phyloP scores from a whole-genome alignment of 345 rosid genomes.

The Lepidium africanum region DNA sequence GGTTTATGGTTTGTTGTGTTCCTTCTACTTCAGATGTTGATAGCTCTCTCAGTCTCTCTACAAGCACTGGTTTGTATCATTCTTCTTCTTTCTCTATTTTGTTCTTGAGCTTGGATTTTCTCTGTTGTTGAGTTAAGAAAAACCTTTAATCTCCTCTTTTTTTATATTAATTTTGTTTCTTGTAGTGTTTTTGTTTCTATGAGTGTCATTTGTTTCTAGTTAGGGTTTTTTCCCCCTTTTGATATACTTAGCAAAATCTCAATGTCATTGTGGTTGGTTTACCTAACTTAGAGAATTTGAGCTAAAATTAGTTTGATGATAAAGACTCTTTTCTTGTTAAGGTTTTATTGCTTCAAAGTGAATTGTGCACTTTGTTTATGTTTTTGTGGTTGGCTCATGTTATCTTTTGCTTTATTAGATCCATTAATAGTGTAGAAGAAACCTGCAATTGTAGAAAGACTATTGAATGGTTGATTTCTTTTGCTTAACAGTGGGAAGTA shows the following conservation, averaged over 20 bases:
- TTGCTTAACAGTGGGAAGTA: conserved; percentile 46
- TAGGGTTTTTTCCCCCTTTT: conserved; percentile 7
- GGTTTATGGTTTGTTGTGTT: conserved; percentile 55
- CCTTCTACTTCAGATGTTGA: conserved; percentile 78
- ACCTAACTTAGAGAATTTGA: conserved; percentile 11
- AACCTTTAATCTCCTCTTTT: not conserved
- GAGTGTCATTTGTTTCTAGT: not conserved
- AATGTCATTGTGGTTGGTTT: conserved; percentile 15
- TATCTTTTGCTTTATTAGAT: not conserved
- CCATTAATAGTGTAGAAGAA: not conserved
- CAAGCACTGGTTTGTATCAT: conserved; percentile 37
- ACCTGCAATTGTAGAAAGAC: not conserved
- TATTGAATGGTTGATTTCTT: not conserved
- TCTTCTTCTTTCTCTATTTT: not conserved
- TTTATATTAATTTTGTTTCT: not conserved
- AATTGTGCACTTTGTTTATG: not conserved
- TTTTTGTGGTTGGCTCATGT: not conserved
- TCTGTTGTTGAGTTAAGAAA: not conserved
- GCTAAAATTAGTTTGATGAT: not conserved
- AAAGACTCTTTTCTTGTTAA: too few species aligned
- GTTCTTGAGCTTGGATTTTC: not conserved
- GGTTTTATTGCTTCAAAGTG: not conserved
- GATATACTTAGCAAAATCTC: not conserved
- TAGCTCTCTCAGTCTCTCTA: conserved; percentile 47
- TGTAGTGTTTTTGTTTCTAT: not conserved